Conservation (phyloP, 2,329 filamentous ascomycete species). For the Colletotrichum aenigma region DNA sequence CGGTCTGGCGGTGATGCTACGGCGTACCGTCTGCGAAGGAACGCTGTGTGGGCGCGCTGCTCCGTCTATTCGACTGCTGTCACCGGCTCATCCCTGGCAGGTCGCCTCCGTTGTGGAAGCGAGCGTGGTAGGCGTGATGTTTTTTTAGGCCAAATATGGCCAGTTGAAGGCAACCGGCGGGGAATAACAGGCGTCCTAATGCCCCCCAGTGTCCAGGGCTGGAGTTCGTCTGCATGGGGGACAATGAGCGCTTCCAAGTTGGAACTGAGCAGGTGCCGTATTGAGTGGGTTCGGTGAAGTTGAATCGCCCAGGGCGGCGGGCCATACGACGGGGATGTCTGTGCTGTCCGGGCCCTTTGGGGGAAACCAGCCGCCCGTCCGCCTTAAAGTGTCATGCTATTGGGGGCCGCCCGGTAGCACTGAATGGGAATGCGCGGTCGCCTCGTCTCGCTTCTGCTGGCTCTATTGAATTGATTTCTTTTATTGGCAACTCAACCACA, state of each 20-base stretch:
- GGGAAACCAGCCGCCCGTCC: neutral
- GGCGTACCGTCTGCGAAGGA: neutral
- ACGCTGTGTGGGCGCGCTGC: neutral
- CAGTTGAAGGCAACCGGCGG: neutral
- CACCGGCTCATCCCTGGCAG: neutral
- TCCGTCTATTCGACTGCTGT: neutral
- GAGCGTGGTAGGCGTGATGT: neutral
- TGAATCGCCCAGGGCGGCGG: constrained; percentile 3
- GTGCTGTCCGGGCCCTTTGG: neutral
- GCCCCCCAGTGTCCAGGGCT: neutral
- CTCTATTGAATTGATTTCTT: neutral
- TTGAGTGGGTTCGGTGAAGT: constrained; percentile 2
- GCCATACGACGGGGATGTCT: neutral
- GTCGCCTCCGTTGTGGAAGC: constrained; percentile 6
- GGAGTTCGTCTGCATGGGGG: neutral
- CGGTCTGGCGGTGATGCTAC: neutral
- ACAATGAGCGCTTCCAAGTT: neutral
- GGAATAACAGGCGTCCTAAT: neutral
- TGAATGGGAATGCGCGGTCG: neutral
- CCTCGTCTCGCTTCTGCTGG: neutral
- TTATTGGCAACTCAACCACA: neutral
- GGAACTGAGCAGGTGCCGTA: neutral
- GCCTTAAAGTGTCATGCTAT: neutral
- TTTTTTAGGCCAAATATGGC: neutral
- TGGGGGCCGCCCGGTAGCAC: neutral